Conservation (phyloP, 306 rosid species). For the Dalbergia cochinchinensis region DNA sequence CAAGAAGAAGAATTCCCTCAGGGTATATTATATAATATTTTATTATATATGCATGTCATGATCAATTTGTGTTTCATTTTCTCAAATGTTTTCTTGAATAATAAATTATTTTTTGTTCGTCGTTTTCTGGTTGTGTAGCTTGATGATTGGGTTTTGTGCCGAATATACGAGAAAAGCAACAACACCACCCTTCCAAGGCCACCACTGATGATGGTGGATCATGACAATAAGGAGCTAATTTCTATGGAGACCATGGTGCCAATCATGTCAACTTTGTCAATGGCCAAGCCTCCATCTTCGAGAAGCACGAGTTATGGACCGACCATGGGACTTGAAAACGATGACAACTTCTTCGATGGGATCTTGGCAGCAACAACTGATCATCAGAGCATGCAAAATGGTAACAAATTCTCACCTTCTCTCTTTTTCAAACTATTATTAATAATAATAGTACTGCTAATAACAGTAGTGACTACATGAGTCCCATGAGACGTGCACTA, state of each 20-base stretch:
- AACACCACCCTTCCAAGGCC: constrained; percentile 57
- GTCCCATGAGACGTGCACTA: constrained; percentile 54
- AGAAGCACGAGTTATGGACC: constrained; percentile 45
- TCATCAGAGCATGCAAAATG: constrained; percentile 48
- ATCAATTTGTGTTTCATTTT: neutral
- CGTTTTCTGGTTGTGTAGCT: constrained; percentile 55
- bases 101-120: neutral
- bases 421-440: constrained; percentile 48
- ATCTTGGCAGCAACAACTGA: constrained; percentile 42
- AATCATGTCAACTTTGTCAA: constrained; percentile 37
- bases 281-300: constrained; percentile 43
- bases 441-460: neutral
- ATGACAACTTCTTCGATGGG: constrained; percentile 64
- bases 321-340: constrained; percentile 54
- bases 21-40: constrained; percentile 51
- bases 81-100: neutral
- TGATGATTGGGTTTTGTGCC: constrained; percentile 96
- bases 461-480: neutral
- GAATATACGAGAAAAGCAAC: constrained; percentile 85
- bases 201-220: constrained; percentile 51
- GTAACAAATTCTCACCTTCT: constrained; percentile 31
- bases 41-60: neutral
- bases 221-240: constrained; percentile 48
- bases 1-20: constrained; percentile 64
- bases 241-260: constrained; percentile 60